Evolutionary conservation across 1,139 yeast genomes (phyloP).

Genomic region (Suhomyces chickasaworum): DNA sequence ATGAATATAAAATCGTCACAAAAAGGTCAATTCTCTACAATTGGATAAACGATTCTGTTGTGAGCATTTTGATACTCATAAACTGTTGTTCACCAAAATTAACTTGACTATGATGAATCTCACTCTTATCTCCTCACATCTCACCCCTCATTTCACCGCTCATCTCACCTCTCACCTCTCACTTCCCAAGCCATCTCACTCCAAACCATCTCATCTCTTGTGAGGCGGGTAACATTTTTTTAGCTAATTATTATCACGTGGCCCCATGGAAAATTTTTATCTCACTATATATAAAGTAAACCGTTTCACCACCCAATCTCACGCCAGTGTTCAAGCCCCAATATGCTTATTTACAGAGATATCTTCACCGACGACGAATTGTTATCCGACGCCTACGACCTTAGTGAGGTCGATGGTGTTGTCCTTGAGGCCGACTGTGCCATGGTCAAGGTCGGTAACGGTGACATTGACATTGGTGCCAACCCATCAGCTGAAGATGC

Average conservation of each 20-base stretch:
- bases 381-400: conserved; percentile 95
- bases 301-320: background rate
- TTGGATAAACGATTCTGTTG: no score
- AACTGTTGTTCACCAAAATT: no score
- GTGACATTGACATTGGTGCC: conserved; percentile 96
- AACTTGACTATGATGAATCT: no score
- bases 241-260: conserved; percentile 14
- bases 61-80: no score
- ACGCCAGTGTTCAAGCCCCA: conserved; percentile 13
- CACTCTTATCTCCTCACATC: no score
- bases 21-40: no score
- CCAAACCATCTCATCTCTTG: conserved; percentile 3
- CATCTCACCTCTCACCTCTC: no score
- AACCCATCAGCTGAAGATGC: conserved; percentile 98
- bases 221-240: background rate
- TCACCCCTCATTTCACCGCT: no score
- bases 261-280: conserved; percentile 11
- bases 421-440: conserved; percentile 97
- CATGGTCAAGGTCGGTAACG: conserved; percentile 86
- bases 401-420: conserved; percentile 81
- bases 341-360: conserved; percentile 59
- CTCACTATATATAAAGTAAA: conserved; percentile 4
- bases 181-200: no score
- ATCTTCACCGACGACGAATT: conserved; percentile 93
- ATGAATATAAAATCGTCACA: no score